Evolutionary conservation across 2,329 filamentous ascomycete genomes (phyloP), one percentile per base, ranked within the genome.

Genomic region (Colletotrichum caudatum): DNA sequence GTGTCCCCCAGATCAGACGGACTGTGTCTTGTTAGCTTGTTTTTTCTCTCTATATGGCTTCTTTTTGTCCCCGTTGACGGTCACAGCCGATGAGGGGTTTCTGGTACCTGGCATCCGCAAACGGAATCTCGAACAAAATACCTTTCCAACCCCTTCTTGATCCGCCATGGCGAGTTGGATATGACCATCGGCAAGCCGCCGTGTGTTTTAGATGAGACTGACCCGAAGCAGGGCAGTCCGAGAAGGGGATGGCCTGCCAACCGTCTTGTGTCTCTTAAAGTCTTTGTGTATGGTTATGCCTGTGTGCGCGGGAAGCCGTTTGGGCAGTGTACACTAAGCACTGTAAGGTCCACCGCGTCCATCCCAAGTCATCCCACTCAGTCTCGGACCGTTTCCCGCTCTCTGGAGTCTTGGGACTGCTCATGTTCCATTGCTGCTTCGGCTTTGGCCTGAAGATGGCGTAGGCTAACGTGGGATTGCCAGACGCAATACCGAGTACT

Each of bases 201-300:
- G 50, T 62, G 50, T 62, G 51, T 62, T 46, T 62, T 62, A 58
- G 57, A 62, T 67, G 63, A 67, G 59, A 67, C 57, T 58, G 39
- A 62, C 26, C 64, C 64, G 41, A 71, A 57, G 68, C 68, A 71
- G 41, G 11, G 37, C 29, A 62, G 33, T 41, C 37, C 46, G 57
- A 62, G 56, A 58, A 58, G 35, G 53, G 46, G 44, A 23, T 69
- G 65, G 51, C 59, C 59, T 63, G 69, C 69, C 69, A 71, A 71
- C 69, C 59, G 53, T 59, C 59, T 23, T 51, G 35, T 58, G 41
- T 35, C 35, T 68, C n/a, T 35, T 16, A 37, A 29, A n/a, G 54
- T 67, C 44, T 46, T 61, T 61, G 65, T 71, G 69, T 50, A 71
- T 69, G 69, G 65, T 64, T 71, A 51, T 69, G 65, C 65, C 53